These are phyloP conservation scores for Chondrostereum purpureum DNA, from an alignment of 1,284 basidiomycete genomes.

Conservation along the genomic window DNA sequence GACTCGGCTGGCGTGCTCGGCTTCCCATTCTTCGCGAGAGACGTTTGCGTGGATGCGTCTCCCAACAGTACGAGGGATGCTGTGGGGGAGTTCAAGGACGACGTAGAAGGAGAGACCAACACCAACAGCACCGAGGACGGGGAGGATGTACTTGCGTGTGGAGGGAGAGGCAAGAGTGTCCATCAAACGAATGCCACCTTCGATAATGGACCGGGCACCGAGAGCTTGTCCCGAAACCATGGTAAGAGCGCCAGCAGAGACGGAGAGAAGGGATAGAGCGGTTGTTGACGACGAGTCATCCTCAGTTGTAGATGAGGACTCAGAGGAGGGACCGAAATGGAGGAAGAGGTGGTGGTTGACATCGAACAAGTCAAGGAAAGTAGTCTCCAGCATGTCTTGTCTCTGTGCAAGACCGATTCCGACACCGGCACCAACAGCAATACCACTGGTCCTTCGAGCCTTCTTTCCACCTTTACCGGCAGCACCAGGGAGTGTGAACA, in stretches of 20 bases:
- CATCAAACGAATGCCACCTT: conserved; percentile 65
- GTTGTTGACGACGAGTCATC: conserved; percentile 54
- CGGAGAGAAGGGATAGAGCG: conserved; percentile 66
- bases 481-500: conserved; percentile 70
- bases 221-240: conserved; percentile 80
- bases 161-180: conserved; percentile 82
- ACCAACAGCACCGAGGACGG: conserved; percentile 72
- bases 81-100: conserved; percentile 82
- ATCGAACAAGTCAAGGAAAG: conserved; percentile 84
- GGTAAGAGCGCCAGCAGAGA: conserved; percentile 82
- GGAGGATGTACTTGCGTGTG: conserved; percentile 83
- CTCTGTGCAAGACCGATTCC: conserved; percentile 71
- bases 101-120: conserved; percentile 80
- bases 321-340: conserved; percentile 49
- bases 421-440: conserved; percentile 69
- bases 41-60: conserved; percentile 66
- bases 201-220: conserved; percentile 73
- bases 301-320: conserved; percentile 31
- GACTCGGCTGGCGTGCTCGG: conserved; percentile 65
- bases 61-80: conserved; percentile 90
- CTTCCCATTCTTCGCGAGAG: conserved; percentile 30
- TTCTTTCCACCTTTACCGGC: conserved; percentile 42
- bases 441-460: conserved; percentile 44
- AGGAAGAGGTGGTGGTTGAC: conserved; percentile 72
- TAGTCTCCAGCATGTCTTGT: conserved; percentile 65